phyloP scores from a whole-genome alignment of 2,329 filamentous ascomycete species.

The Hymenotorrendiella dingleyae region DNA sequence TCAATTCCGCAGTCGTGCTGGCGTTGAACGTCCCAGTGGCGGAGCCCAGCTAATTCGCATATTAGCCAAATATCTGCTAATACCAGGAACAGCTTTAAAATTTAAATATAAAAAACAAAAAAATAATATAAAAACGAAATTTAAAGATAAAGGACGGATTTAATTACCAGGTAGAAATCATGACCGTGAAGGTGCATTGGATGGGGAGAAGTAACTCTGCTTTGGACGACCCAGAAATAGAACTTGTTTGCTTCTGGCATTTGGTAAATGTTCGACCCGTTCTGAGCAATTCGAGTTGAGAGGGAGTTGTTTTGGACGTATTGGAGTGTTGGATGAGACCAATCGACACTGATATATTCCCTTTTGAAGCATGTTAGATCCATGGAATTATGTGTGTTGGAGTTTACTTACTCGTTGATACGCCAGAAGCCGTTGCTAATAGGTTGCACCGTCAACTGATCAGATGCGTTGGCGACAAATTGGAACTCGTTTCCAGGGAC shows the following conservation, averaged over 20 bases:
- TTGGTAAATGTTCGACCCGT: neutral
- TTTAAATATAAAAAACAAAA: too few relatives aligned
- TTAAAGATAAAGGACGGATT: too few relatives aligned
- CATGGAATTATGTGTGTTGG: neutral
- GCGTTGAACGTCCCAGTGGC: neutral
- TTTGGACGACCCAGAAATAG: slow-evolving; percentile 8
- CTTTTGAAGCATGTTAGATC: neutral
- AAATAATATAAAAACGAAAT: too few relatives aligned
- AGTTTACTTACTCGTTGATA: slow-evolving; percentile 8
- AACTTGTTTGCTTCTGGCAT: slow-evolving; percentile 1
- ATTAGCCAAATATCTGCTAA: too few relatives aligned
- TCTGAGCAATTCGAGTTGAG: neutral
- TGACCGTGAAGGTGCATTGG: slow-evolving; percentile 8
- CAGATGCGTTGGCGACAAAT: slow-evolving; percentile 8
- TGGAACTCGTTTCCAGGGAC: neutral
- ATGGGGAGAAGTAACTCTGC: neutral
- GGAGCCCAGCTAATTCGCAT: too few relatives aligned
- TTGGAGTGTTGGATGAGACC: slow-evolving; percentile 4
- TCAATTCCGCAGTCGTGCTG: neutral
- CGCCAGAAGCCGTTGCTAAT: neutral
- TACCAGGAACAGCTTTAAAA: too few relatives aligned
- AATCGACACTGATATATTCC: slow-evolving; percentile 15
- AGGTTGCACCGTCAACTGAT: slow-evolving; percentile 17
- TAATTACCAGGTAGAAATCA: slow-evolving; percentile 7
- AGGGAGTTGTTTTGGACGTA: neutral